Percentiles rank a stretch among this genome's conserved stretches.
phyloP scores from a whole-genome alignment of 352 stramenopile genomes.

The Phytophthora tentaculata region DNA sequence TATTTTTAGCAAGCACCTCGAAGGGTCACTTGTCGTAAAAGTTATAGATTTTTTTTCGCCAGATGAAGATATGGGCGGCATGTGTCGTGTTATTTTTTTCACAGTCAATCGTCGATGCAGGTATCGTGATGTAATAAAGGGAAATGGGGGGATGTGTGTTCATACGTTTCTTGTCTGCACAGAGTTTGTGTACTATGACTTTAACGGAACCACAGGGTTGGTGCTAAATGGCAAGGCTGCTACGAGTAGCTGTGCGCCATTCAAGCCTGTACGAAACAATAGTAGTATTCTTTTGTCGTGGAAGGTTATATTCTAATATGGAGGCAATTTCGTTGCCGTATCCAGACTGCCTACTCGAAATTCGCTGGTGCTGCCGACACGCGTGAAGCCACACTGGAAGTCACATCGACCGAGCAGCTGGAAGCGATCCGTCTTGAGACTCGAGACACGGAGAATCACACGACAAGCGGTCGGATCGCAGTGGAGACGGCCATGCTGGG shows the following conservation, averaged over 20 bases:
- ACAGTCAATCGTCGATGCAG: neutral
- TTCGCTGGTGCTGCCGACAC: conserved; percentile 48
- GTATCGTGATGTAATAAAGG: conserved; percentile 8
- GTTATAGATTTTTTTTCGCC: neutral
- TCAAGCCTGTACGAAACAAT: conserved; percentile 40
- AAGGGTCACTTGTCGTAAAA: conserved; percentile 16
- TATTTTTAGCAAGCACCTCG: no score
- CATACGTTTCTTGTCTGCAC: no score
- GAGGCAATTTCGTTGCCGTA: neutral
- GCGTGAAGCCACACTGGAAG: conserved; percentile 64
- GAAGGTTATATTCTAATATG: conserved; percentile 7
- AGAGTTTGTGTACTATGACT: conserved; percentile 91
- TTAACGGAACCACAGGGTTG: conserved; percentile 83
- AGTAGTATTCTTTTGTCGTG: no score
- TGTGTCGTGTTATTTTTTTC: conserved; percentile 2
- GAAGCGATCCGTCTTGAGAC: conserved; percentile 72
- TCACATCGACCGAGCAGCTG: conserved; percentile 62
- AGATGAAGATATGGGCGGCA: conserved; percentile 10
- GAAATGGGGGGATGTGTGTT: no score
- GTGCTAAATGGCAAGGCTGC: conserved; percentile 80
- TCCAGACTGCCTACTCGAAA: conserved; percentile 70
- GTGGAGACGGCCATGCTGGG: conserved; percentile 64
- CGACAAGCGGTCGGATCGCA: conserved; percentile 48
- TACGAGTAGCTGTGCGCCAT: conserved; percentile 73
- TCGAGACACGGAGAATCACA: conserved; percentile 59